These are phyloP conservation scores for Fusarium armeniacum DNA, from an alignment of 2,329 filamentous ascomycete species.

Conservation along the genomic window DNA sequence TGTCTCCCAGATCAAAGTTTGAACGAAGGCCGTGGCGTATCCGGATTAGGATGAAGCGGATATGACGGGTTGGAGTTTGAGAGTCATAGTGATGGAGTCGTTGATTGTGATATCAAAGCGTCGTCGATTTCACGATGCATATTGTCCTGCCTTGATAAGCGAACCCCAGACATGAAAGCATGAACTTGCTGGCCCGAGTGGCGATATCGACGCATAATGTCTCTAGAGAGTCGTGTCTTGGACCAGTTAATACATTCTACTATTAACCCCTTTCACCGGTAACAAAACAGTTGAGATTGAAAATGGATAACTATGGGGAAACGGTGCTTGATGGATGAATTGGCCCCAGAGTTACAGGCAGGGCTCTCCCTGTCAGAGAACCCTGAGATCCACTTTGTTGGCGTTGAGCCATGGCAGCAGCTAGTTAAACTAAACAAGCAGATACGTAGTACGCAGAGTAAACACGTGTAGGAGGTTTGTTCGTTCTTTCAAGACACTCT, in stretches of 20 bases:
- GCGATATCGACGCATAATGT: background rate
- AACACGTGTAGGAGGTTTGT: constrained; percentile 24
- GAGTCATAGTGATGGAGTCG: background rate
- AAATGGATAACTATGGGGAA: constrained; percentile 25
- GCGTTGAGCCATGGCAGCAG: constrained; percentile 13
- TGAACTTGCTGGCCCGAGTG: background rate
- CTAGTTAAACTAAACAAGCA: constrained; percentile 12
- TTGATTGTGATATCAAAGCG: constrained; percentile 7
- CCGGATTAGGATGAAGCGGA: constrained; percentile 28
- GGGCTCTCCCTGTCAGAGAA: constrained; percentile 24
- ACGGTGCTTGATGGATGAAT: constrained; percentile 17
- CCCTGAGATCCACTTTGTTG: constrained; percentile 26
- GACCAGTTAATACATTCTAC: background rate
- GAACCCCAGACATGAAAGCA: background rate
- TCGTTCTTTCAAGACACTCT: constrained; percentile 1
- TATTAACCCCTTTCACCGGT: constrained; percentile 18
- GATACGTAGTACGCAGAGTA: background rate
- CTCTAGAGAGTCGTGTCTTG: background rate
- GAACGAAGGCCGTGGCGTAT: constrained; percentile 25
- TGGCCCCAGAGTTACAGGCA: constrained; percentile 13
- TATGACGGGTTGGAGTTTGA: constrained; percentile 9
- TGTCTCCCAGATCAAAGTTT: constrained; percentile 21
- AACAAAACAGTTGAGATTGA: constrained; percentile 16
- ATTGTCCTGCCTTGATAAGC: background rate
- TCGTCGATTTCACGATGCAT: background rate